Conservation (phyloP, 352 stramenopile species). For the Elongisporangium anandrum region DNA sequence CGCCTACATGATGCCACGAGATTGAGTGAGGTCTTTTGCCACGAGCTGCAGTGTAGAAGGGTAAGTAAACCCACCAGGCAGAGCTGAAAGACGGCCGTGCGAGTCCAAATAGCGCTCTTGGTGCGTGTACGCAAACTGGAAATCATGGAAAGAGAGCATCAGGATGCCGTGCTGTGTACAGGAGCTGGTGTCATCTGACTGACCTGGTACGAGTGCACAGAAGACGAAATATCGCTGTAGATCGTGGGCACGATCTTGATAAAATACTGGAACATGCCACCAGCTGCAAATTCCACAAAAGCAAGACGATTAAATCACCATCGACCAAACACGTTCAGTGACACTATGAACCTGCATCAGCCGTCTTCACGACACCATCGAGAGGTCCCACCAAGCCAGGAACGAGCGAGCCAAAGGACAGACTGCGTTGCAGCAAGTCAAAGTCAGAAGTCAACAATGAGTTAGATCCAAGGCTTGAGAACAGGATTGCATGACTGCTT, state of each 20-base stretch:
- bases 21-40: too few species aligned
- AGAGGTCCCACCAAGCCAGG: slow-evolving; percentile 34
- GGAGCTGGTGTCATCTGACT: background rate
- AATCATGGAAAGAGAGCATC: slow-evolving; percentile 3
- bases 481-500: background rate
- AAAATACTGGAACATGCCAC: slow-evolving; percentile 84
- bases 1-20: slow-evolving; percentile 19
- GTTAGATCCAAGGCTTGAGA: background rate
- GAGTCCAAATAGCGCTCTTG: slow-evolving; percentile 72
- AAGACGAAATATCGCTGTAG: slow-evolving; percentile 69
- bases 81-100: slow-evolving; percentile 56
- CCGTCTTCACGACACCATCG: slow-evolving; percentile 51
- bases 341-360: slow-evolving; percentile 27
- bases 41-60: too few species aligned
- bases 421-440: slow-evolving; percentile 10
- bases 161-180: background rate
- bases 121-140: slow-evolving; percentile 80
- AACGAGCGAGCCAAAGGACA: slow-evolving; percentile 68
- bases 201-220: slow-evolving; percentile 70
- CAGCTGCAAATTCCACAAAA: slow-evolving; percentile 24
- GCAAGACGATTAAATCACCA: background rate
- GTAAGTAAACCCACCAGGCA: slow-evolving; percentile 45
- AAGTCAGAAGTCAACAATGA: slow-evolving; percentile 1
- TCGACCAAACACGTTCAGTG: slow-evolving; percentile 5
- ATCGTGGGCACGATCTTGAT: slow-evolving; percentile 87